phyloP scores from a whole-genome alignment of 495 filamentous ascomycete genomes.

The Annulohypoxylon nitens region DNA sequence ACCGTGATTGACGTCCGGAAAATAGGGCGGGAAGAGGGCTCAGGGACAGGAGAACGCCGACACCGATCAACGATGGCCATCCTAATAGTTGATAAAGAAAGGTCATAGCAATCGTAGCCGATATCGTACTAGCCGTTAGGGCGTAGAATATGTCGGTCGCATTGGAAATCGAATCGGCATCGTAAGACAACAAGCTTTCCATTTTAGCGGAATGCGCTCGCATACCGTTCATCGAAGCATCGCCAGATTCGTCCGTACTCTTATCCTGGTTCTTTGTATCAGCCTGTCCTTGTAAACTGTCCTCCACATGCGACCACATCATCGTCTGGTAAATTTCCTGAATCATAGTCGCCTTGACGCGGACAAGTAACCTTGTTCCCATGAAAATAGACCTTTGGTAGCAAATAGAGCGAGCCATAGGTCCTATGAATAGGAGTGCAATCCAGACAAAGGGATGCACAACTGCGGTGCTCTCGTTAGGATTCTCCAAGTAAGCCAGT shows the following conservation, averaged over 20 bases:
- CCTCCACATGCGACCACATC: slow-evolving; percentile 38
- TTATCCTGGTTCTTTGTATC: neutral
- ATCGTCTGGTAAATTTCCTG: slow-evolving; percentile 55
- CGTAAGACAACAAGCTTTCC: slow-evolving; percentile 53
- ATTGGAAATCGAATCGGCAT: slow-evolving; percentile 54
- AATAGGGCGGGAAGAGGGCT: slow-evolving; percentile 50
- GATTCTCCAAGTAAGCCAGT: slow-evolving; percentile 48
- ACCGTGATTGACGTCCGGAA: slow-evolving; percentile 48
- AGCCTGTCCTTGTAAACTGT: slow-evolving; percentile 6
- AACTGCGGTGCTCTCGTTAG: slow-evolving; percentile 26
- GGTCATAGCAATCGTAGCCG: slow-evolving; percentile 46
- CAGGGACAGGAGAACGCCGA: slow-evolving; percentile 46
- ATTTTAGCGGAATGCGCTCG: slow-evolving; percentile 46
- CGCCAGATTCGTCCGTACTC: slow-evolving; percentile 1
- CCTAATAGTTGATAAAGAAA: slow-evolving; percentile 54
- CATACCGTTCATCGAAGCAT: slow-evolving; percentile 31
- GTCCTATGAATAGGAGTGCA: slow-evolving; percentile 50
- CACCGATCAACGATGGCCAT: slow-evolving; percentile 52
- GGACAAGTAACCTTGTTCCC: slow-evolving; percentile 50
- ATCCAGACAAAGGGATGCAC: slow-evolving; percentile 53
- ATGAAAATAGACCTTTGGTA: slow-evolving; percentile 55
- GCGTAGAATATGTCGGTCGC: slow-evolving; percentile 50
- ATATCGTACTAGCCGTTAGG: slow-evolving; percentile 42
- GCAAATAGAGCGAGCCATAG: slow-evolving; percentile 47
- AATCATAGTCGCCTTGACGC: slow-evolving; percentile 50